Conservation (phyloP, 768 basidiomycete genomes). For the Suillus weaverae region DNA sequence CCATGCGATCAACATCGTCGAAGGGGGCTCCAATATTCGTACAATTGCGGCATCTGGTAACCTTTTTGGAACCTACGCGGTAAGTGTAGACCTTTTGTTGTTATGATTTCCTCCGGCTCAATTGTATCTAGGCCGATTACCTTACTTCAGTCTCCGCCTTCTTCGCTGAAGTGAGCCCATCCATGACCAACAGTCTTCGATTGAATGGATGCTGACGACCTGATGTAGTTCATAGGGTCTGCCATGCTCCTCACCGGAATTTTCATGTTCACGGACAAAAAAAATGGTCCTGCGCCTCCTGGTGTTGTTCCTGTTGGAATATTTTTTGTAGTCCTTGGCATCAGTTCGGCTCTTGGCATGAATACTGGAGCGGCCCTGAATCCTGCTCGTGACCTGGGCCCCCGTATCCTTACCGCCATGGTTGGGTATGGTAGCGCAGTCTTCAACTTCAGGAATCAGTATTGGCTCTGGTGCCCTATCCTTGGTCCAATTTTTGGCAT, state of each 20-base stretch:
- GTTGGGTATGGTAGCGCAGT: constrained; percentile 52
- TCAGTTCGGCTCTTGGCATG: constrained; percentile 53
- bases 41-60: constrained; percentile 49
- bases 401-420: constrained; percentile 60
- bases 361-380: constrained; percentile 62
- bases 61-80: constrained; percentile 57
- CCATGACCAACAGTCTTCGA: background rate
- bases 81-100: constrained; percentile 24
- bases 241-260: constrained; percentile 50
- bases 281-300: constrained; percentile 45
- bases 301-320: constrained; percentile 53
- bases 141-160: constrained; percentile 40
- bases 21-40: constrained; percentile 48
- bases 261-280: constrained; percentile 51
- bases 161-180: constrained; percentile 37
- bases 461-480: constrained; percentile 66
- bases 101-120: constrained; percentile 3
- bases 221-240: constrained; percentile 46
- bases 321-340: constrained; percentile 52
- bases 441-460: constrained; percentile 42
- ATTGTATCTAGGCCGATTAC: constrained; percentile 27
- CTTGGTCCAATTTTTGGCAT: constrained; percentile 54
- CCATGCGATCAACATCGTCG: constrained; percentile 57
- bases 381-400: constrained; percentile 65
- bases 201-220: background rate